Percentiles rank a stretch among this genome's conserved stretches.
phyloP scores from a whole-genome alignment of 805 yeast genomes.

The Wickerhamomyces sydowiorum region DNA sequence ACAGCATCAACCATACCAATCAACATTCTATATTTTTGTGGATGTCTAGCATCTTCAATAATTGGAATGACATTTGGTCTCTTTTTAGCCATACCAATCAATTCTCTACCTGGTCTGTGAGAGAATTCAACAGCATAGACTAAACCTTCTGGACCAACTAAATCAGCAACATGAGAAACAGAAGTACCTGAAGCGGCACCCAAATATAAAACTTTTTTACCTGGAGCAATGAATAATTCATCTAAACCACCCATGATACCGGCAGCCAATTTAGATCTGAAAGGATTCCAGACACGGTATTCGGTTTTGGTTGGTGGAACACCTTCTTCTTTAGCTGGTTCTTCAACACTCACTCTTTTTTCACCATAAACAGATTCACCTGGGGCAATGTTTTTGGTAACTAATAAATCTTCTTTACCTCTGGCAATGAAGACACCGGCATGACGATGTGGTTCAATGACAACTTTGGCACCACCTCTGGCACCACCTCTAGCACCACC shows the following conservation, averaged over 20 bases:
- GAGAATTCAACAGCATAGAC: conserved; percentile 99
- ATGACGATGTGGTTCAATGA: conserved; percentile 98
- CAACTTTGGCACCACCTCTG: conserved; percentile 89
- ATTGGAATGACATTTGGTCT: conserved; percentile 98
- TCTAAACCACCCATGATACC: conserved; percentile 99
- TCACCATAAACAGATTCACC: conserved; percentile 99
- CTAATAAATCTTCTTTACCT: conserved; percentile 98
- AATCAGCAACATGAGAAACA: conserved; percentile 96
- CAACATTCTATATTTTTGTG: conserved; percentile 99
- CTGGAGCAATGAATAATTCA: conserved; percentile 95
- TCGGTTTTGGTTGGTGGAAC: conserved; percentile 91
- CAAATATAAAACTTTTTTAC: conserved; percentile 92
- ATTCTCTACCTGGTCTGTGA: conserved; percentile 99
- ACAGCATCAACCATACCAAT: conserved; percentile 98
- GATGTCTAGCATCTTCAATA: conserved; percentile 99
- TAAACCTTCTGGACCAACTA: conserved; percentile 98
- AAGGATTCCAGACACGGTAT: conserved; percentile 99
- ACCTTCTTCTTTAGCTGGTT: conserved; percentile 83
- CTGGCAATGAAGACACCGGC: conserved; percentile 99
- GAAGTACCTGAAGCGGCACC: conserved; percentile 99
- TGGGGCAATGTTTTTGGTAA: conserved; percentile 95
- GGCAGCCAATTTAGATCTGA: conserved; percentile 99
- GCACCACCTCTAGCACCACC: conserved; percentile 82
- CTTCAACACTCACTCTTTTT: conserved; percentile 91
- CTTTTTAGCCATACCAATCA: conserved; percentile 99